Conservation (phyloP, 352 stramenopile species). For the Phytophthora palmivora region DNA sequence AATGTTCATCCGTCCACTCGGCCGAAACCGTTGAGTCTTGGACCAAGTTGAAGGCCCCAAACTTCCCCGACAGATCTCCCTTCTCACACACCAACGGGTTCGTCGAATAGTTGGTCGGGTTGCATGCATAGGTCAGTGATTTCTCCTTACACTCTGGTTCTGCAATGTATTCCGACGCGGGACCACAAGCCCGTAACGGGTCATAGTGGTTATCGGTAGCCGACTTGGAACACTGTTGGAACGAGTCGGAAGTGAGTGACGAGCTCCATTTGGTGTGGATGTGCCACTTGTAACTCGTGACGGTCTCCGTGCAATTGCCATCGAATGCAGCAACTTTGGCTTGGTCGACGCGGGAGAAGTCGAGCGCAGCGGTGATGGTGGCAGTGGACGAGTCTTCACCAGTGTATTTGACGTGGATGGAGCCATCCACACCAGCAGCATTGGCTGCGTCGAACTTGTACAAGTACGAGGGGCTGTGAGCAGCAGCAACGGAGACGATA, state of each 20-base stretch:
- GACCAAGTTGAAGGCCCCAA: conserved; percentile 45
- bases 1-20: conserved; percentile 56
- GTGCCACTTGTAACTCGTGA: conserved; percentile 64
- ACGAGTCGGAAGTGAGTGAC: conserved; percentile 39
- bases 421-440: conserved; percentile 43
- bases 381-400: conserved; percentile 32
- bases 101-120: conserved; percentile 43
- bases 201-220: conserved; percentile 66
- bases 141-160: conserved; percentile 38
- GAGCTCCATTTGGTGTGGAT: conserved; percentile 62
- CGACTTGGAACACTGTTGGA: conserved; percentile 50
- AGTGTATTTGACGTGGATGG: conserved; percentile 48
- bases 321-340: conserved; percentile 37
- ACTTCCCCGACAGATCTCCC: conserved; percentile 67
- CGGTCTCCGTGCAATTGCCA: conserved; percentile 42
- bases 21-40: conserved; percentile 27
- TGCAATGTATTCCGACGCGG: conserved; percentile 50
- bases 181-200: conserved; percentile 48
- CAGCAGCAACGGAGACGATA: background rate
- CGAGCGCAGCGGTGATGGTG: conserved; percentile 48
- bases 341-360: conserved; percentile 48
- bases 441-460: conserved; percentile 52
- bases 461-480: conserved; percentile 22
- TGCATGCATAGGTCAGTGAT: conserved; percentile 51
- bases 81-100: conserved; percentile 57